Evolutionary conservation across 176 grass and related monocot species (phyloP), one percentile per base, ranked within the genome.

Genomic region (Leersia perrieri): DNA sequence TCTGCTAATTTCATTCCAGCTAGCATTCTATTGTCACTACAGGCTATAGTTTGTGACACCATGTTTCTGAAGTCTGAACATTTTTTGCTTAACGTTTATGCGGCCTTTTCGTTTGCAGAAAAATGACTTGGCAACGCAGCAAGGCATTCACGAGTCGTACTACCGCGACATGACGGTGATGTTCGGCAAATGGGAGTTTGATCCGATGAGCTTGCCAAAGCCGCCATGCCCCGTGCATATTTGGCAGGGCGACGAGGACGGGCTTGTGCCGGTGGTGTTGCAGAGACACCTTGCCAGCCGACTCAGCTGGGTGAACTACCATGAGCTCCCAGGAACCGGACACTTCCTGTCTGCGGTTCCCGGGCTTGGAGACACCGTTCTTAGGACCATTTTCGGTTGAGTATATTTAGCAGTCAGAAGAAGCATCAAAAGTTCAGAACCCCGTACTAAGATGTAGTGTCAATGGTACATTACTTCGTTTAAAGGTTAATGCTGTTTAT

Each of bases 131-230:
- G 92, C 87, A 3, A 92, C 92, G 27, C 92, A 95, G 63, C 92
- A 95, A 44, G 90, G 92, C 62, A 86, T 92, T 63, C 87, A 90
- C 9, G 92, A 95, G 84, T 95, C 92, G 26, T 92, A 82, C 82
- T 95, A 95, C 79, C 77, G 87, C 4, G 92, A 95, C 77, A 92
- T 92, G 92, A 84, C 5, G 44, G 89, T 95, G 16, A 92, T 95
- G 92, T 95, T 95, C 33, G 92, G 92, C 36, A 92, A 95, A 44
- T 95, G 92, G 92, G 92, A 92, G 68, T 95, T 95, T 25, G 92
- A 95, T 63, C 92, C 92, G 9, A 95, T 92, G 92, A 80, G 76
- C 42, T 77, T 95, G 53, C 55, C 76, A 26, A 70, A 92, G 66
- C 92, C 87, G 20, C 3, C 62, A 2, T 89, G 85, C 66, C 92